Evolutionary conservation across 768 basidiomycete species (phyloP).

Genomic region (Panellus pusillus): DNA sequence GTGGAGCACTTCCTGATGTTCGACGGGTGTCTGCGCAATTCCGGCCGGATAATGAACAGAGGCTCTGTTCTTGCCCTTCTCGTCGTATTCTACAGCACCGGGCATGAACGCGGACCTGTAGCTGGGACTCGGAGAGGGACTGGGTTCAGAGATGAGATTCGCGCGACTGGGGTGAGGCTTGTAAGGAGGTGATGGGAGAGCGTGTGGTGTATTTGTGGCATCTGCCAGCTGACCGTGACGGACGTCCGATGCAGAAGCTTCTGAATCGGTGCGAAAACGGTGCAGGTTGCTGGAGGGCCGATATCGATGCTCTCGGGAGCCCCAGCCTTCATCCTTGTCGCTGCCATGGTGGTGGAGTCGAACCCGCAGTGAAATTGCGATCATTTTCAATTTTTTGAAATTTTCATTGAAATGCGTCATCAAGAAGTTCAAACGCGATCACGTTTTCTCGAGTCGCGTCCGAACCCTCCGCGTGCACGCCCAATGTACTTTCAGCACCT

Average conservation of each 20-base stretch:
- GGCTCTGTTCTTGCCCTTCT: slow-evolving; percentile 30
- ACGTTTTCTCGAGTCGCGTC: too few relatives aligned
- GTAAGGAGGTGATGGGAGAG: slow-evolving; percentile 15
- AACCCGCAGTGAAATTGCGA: too few relatives aligned
- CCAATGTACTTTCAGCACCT: too few relatives aligned
- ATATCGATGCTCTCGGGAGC: slow-evolving; percentile 5
- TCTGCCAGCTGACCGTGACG: slow-evolving; percentile 11
- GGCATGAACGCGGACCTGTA: slow-evolving; percentile 23
- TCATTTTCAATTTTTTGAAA: too few relatives aligned
- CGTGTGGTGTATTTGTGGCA: not conserved
- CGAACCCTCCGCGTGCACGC: too few relatives aligned
- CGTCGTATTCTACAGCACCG: slow-evolving; percentile 19
- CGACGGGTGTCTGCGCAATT: slow-evolving; percentile 30
- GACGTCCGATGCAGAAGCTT: slow-evolving; percentile 5
- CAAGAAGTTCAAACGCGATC: too few relatives aligned
- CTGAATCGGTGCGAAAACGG: not conserved
- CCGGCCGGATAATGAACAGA: slow-evolving; percentile 57
- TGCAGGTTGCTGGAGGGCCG: not conserved
- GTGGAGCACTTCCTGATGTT: slow-evolving; percentile 31
- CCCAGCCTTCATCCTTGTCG: not conserved
- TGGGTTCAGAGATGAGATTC: slow-evolving; percentile 13
- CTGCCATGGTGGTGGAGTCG: not conserved
- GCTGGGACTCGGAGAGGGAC: slow-evolving; percentile 20
- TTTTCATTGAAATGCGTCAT: too few relatives aligned
- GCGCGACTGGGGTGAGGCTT: slow-evolving; percentile 17